phyloP scores from a whole-genome alignment of 2,329 filamentous ascomycete genomes.

The Clonostachys sp. region DNA sequence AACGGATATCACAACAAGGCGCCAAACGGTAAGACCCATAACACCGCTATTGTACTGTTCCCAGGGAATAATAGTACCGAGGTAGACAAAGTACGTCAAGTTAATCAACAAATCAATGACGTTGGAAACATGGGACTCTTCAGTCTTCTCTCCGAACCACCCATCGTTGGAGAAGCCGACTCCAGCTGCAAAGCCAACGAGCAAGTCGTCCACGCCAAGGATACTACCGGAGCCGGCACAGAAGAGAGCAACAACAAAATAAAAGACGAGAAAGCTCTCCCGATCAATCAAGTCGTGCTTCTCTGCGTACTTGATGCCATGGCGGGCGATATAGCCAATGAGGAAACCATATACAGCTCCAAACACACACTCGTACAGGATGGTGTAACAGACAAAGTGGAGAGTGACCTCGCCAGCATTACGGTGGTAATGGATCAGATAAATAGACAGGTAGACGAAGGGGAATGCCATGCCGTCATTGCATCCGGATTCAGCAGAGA shows the following conservation, averaged over 20 bases:
- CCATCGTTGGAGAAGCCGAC: constrained; percentile 99
- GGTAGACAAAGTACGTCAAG: constrained; percentile 95
- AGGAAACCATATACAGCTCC: constrained; percentile 84
- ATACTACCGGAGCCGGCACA: constrained; percentile 91
- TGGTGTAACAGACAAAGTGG: constrained; percentile 84
- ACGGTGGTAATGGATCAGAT: constrained; percentile 78
- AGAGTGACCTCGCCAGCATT: constrained; percentile 65
- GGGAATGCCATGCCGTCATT: constrained; percentile 99
- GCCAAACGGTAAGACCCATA: constrained; percentile 79
- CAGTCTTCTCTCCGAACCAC: constrained; percentile 97
- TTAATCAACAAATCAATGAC: constrained; percentile 97
- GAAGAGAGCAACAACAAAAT: constrained; percentile 94
- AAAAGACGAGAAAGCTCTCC: constrained; percentile 97
- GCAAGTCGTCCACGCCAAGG: constrained; percentile 85
- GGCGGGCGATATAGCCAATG: constrained; percentile 85
- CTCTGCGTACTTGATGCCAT: constrained; percentile 86
- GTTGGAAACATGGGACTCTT: constrained; percentile 98
- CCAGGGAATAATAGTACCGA: constrained; percentile 97
- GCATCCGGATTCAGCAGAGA: constrained; percentile 95
- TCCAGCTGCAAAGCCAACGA: constrained; percentile 90
- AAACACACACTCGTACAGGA: constrained; percentile 94
- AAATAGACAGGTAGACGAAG: constrained; percentile 89
- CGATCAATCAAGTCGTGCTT: constrained; percentile 82
- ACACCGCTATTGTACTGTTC: constrained; percentile 74
- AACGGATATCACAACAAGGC: constrained; percentile 87